Conservation (phyloP, 805 yeast species). For the Suhomyces prunicola region DNA sequence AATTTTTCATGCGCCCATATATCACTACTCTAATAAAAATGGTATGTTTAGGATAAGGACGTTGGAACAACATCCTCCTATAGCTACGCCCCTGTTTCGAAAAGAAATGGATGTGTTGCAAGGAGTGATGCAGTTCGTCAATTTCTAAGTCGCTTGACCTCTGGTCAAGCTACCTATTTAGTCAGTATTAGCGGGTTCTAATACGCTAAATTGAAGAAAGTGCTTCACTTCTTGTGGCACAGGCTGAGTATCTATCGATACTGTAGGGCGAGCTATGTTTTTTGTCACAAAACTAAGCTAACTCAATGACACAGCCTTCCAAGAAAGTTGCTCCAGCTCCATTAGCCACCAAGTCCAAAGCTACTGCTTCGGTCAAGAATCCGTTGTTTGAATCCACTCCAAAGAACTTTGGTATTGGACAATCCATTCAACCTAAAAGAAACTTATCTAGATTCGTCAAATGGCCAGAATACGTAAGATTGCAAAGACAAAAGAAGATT, state of each 20-base stretch:
- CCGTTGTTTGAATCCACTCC: slow-evolving; percentile 63
- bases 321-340: slow-evolving; percentile 49
- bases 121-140: slow-evolving; percentile 14
- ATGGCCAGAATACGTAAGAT: slow-evolving; percentile 98
- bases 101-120: slow-evolving; percentile 12
- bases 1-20: background rate
- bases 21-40: slow-evolving; percentile 5
- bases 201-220: slow-evolving; percentile 8
- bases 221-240: slow-evolving; percentile 21
- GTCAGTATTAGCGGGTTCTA: background rate
- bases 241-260: slow-evolving; percentile 24
- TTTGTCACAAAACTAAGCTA: slow-evolving; percentile 14
- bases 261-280: slow-evolving; percentile 20
- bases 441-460: slow-evolving; percentile 95
- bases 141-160: background rate
- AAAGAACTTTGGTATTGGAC: slow-evolving; percentile 95
- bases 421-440: slow-evolving; percentile 91
- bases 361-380: slow-evolving; percentile 27
- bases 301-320: slow-evolving; percentile 18
- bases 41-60: slow-evolving; percentile 13
- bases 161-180: background rate
- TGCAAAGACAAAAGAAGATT: slow-evolving; percentile 98
- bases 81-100: slow-evolving; percentile 8
- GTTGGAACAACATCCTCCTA: slow-evolving; percentile 19
- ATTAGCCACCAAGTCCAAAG: slow-evolving; percentile 36